Percentiles rank a stretch among this genome's conserved stretches.
phyloP scores from a whole-genome alignment of 2,329 filamentous ascomycete species.

The Alternaria sp. region DNA sequence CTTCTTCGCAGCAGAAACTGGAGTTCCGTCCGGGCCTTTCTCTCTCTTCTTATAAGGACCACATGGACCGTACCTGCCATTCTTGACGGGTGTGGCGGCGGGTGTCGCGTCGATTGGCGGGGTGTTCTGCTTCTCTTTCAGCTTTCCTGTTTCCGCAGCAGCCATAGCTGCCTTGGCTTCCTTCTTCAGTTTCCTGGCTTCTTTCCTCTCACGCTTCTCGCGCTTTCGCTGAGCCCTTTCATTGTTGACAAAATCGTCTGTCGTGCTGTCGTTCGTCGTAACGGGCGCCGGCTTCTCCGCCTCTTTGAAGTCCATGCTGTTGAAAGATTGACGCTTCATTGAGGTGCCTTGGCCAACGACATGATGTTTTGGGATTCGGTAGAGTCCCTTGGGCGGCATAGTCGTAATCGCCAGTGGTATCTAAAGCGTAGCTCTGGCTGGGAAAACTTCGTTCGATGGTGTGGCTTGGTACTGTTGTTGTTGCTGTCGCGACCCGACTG shows the following conservation, averaged over 20 bases:
- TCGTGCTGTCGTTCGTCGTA: neutral
- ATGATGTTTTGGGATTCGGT: conserved; percentile 34
- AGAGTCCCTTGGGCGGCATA: conserved; percentile 38
- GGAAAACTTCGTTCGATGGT: neutral
- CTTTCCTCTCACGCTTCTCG: conserved; percentile 15
- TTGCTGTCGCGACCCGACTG: conserved; percentile 1
- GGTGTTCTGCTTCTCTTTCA: neutral
- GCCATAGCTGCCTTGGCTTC: neutral
- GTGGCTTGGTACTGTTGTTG: neutral
- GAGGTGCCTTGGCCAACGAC: conserved; percentile 14
- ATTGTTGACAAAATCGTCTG: neutral
- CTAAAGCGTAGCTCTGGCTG: neutral
- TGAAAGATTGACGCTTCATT: conserved; percentile 24
- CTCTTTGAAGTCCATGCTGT: conserved; percentile 31
- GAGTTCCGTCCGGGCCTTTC: neutral
- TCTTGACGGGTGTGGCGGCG: conserved; percentile 3
- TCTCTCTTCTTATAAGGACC: conserved; percentile 17
- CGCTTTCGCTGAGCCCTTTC: conserved; percentile 5
- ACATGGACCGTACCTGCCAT: conserved; percentile 11
- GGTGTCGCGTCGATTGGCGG: neutral
- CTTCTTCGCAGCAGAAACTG: conserved; percentile 23
- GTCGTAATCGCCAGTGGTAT: neutral
- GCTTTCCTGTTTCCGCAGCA: neutral
- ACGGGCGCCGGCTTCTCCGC: conserved; percentile 7
- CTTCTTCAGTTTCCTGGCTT: conserved; percentile 12